A percentile compares a stretch with the other conserved stretches of the same genome.
phyloP scores from a whole-genome alignment of 768 basidiomycete species.

The Leccinum pellstonianum region DNA sequence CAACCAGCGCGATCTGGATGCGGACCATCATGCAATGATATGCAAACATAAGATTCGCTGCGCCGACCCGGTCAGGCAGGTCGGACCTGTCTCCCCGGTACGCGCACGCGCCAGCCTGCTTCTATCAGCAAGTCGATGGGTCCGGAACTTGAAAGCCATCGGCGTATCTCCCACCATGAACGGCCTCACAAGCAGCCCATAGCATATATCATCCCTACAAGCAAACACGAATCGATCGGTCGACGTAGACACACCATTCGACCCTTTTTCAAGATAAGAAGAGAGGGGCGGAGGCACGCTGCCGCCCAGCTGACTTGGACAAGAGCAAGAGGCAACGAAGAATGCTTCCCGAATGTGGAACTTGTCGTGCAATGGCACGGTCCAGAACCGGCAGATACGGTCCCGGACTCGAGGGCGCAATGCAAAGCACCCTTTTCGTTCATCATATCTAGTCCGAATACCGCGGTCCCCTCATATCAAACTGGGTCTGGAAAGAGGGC shows the following conservation, averaged over 20 bases:
- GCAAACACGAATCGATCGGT: background rate
- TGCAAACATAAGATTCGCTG: background rate
- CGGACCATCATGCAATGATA: background rate
- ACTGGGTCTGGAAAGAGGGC: too few species aligned
- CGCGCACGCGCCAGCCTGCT: background rate
- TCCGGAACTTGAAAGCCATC: background rate
- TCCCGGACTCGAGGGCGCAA: too few species aligned
- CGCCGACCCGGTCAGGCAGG: background rate
- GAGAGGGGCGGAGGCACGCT: background rate
- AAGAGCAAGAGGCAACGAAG: background rate
- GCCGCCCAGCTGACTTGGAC: background rate
- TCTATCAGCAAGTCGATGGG: background rate
- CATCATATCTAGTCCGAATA: too few species aligned
- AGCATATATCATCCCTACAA: background rate
- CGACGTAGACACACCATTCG: background rate
- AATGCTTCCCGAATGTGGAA: background rate
- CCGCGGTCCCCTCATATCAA: too few species aligned
- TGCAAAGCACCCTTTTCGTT: too few species aligned
- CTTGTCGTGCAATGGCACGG: background rate
- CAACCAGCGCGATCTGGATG: background rate
- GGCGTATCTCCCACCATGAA: background rate
- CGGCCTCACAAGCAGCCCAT: background rate
- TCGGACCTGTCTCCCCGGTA: slow-evolving; percentile 2
- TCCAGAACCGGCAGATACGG: too few species aligned
- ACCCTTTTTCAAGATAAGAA: background rate